Evolutionary conservation across 2,329 filamentous ascomycete genomes (phyloP).

Genomic region (Phyllosticta capitalensis): DNA sequence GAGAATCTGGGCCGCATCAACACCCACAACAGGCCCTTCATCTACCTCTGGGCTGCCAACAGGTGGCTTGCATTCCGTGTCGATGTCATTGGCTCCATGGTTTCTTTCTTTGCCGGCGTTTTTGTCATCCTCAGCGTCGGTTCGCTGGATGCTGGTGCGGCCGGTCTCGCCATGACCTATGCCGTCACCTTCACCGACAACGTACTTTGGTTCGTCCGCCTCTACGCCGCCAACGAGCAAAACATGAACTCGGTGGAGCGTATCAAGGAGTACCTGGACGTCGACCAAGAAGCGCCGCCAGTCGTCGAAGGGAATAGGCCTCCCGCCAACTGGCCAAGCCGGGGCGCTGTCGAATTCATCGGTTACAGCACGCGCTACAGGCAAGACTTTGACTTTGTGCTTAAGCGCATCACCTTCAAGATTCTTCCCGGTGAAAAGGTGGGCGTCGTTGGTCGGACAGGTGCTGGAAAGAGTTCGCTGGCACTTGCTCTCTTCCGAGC

Average conservation of each 20-base stretch:
- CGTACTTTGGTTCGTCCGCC: constrained; percentile 86
- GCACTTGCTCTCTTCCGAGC: constrained; percentile 89
- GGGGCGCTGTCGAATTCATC: constrained; percentile 73
- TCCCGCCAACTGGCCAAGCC: constrained; percentile 69
- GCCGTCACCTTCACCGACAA: constrained; percentile 96
- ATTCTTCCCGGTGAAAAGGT: constrained; percentile 84
- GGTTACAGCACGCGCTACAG: constrained; percentile 81
- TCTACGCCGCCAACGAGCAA: constrained; percentile 93
- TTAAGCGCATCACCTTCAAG: constrained; percentile 76
- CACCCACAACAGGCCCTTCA: constrained; percentile 83
- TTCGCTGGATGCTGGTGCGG: constrained; percentile 77
- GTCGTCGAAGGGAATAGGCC: constrained; percentile 73
- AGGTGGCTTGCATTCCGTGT: constrained; percentile 92
- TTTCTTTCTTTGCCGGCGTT: constrained; percentile 85
- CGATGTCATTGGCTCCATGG: constrained; percentile 80
- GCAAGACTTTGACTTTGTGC: constrained; percentile 74
- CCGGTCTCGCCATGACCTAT: constrained; percentile 89
- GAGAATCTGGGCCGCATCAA: constrained; percentile 87
- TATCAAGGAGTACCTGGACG: constrained; percentile 92
- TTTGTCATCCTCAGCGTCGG: constrained; percentile 83
- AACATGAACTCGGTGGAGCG: constrained; percentile 99
- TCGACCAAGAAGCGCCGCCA: constrained; percentile 81
- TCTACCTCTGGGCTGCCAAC: constrained; percentile 94
- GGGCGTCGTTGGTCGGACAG: constrained; percentile 89
- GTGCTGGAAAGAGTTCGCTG: constrained; percentile 92